phyloP scores from a whole-genome alignment of 345 rosid species.

The Theobroma cacao region DNA sequence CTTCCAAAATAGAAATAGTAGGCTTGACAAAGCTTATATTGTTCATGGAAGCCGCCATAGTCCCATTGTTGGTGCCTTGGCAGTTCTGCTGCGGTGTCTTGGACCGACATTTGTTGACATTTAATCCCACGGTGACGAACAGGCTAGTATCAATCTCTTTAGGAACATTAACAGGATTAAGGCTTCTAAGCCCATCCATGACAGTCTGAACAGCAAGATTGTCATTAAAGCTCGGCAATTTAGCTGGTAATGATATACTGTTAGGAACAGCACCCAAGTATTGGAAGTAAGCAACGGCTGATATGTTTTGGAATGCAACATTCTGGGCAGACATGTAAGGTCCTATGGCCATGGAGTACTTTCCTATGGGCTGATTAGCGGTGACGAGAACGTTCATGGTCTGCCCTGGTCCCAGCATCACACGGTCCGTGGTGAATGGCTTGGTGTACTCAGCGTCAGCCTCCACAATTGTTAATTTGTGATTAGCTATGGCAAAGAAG shows the following conservation, averaged over 20 bases:
- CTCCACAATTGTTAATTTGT: slow-evolving; percentile 74
- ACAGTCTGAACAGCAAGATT: slow-evolving; percentile 67
- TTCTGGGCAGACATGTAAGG: slow-evolving; percentile 66
- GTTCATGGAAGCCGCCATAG: slow-evolving; percentile 83
- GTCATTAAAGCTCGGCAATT: slow-evolving; percentile 60
- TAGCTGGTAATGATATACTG: slow-evolving; percentile 54
- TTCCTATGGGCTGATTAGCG: slow-evolving; percentile 70
- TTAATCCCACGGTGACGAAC: slow-evolving; percentile 63
- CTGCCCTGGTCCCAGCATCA: slow-evolving; percentile 93
- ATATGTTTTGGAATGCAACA: slow-evolving; percentile 58
- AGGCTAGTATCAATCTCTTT: slow-evolving; percentile 52
- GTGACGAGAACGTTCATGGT: slow-evolving; percentile 78
- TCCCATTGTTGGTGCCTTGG: slow-evolving; percentile 48
- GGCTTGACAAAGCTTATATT: slow-evolving; percentile 72
- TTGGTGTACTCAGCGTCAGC: slow-evolving; percentile 84
- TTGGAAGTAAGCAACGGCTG: slow-evolving; percentile 60
- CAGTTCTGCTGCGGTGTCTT: slow-evolving; percentile 51
- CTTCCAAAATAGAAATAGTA: slow-evolving; percentile 60
- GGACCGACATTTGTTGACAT: slow-evolving; percentile 65
- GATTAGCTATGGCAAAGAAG: slow-evolving; percentile 79
- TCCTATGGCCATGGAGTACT: slow-evolving; percentile 80
- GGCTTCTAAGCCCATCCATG: slow-evolving; percentile 77
- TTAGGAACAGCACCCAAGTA: slow-evolving; percentile 58
- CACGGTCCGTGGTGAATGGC: slow-evolving; percentile 57
- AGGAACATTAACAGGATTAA: slow-evolving; percentile 47